Evolutionary conservation across 2,329 filamentous ascomycete species (phyloP).

Genomic region (Onygena corvina): DNA sequence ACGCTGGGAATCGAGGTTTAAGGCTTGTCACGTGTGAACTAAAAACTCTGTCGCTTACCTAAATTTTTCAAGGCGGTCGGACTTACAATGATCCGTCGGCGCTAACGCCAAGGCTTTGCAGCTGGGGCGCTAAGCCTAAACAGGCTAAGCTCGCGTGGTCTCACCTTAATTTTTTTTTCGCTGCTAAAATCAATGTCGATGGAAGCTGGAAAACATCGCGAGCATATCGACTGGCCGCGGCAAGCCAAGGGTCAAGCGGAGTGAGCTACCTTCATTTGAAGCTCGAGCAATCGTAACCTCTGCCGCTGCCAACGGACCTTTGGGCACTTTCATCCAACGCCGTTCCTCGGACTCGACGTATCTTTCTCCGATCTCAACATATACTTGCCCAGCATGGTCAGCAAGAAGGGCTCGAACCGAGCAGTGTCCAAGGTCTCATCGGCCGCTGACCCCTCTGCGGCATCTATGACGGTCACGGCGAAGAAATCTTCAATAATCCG

Average conservation of each 20-base stretch:
- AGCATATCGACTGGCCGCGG: not conserved
- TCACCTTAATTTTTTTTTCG: conserved; percentile 14
- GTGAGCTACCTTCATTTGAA: conserved; percentile 1
- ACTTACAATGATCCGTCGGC: not conserved
- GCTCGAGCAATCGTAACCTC: not conserved
- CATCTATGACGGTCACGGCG: conserved; percentile 27
- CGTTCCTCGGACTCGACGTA: too few relatives aligned
- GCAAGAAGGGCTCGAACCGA: conserved; percentile 34
- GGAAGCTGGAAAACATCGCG: conserved; percentile 1
- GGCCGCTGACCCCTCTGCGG: conserved; percentile 29
- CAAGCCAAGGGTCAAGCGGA: not conserved
- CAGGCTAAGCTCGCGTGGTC: conserved; percentile 8
- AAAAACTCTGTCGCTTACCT: too few relatives aligned
- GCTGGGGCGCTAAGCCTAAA: conserved; percentile 9
- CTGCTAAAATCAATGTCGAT: not conserved
- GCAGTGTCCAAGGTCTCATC: conserved; percentile 36
- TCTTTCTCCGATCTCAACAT: not conserved
- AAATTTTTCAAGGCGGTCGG: too few relatives aligned
- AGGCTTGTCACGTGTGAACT: too few relatives aligned
- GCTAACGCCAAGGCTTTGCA: too few relatives aligned
- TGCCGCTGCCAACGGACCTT: not conserved
- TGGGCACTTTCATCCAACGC: too few relatives aligned
- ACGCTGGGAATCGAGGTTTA: too few relatives aligned
- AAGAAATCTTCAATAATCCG: conserved; percentile 39
- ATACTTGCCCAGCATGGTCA: conserved; percentile 28